Evolutionary conservation across 2,329 filamentous ascomycete species (phyloP).

Genomic region (Alternaria tenuissima): DNA sequence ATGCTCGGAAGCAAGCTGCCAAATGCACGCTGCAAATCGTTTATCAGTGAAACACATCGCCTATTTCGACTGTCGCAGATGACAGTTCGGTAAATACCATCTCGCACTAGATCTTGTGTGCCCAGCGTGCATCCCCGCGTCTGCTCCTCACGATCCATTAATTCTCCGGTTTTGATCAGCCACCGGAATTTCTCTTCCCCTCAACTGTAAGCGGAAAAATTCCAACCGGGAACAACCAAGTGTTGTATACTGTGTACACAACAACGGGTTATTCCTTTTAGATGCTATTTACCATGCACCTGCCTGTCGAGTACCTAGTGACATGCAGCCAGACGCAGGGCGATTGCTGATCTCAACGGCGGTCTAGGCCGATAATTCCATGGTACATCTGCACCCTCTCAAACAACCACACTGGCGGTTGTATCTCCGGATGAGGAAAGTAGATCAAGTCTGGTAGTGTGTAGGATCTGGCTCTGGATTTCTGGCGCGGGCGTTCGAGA

Average conservation of each 20-base stretch:
- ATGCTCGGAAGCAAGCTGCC: background rate
- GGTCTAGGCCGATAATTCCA: constrained; percentile 8
- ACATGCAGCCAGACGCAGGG: background rate
- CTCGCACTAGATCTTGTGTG: background rate
- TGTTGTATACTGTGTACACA: background rate
- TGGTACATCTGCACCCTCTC: background rate
- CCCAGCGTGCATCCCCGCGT: background rate
- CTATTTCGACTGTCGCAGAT: background rate
- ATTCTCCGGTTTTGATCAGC: constrained; percentile 8
- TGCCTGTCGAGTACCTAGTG: background rate
- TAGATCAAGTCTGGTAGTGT: background rate
- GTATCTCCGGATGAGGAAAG: constrained; percentile 9
- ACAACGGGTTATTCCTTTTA: background rate
- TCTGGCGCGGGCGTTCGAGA: background rate
- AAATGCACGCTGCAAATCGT: background rate
- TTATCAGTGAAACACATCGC: background rate
- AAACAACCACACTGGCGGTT: constrained; percentile 3
- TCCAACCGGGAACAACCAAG: background rate
- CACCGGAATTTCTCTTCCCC: constrained; percentile 6
- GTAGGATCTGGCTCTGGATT: background rate
- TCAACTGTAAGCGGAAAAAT: constrained; percentile 4
- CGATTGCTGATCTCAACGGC: constrained; percentile 10
- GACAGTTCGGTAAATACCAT: background rate
- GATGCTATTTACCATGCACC: background rate
- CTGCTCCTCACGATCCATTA: background rate